Percentiles rank a stretch among this genome's conserved stretches.
Conservation (phyloP, 2,329 filamentous ascomycete species). For the Aspergillus versicolor region DNA sequence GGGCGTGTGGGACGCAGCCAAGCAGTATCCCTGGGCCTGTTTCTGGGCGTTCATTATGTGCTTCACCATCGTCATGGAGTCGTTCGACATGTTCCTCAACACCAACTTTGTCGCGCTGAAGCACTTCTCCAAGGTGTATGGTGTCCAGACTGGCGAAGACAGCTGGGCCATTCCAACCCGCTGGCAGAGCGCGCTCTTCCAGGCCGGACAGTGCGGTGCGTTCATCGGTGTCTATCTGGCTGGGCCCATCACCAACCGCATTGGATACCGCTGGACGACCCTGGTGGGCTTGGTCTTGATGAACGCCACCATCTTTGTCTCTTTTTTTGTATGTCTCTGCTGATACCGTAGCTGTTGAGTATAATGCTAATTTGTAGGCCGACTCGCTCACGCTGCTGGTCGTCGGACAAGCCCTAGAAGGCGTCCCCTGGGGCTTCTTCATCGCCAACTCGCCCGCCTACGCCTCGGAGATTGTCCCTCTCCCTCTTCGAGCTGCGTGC, state of each 20-base stretch:
- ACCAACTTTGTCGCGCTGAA: conserved; percentile 48
- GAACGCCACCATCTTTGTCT: conserved; percentile 61
- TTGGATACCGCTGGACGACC: conserved; percentile 62
- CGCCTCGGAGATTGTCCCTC: conserved; percentile 28
- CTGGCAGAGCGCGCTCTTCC: conserved; percentile 58
- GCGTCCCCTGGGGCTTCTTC: conserved; percentile 33
- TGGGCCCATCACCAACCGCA: conserved; percentile 58
- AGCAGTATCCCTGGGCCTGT: conserved; percentile 46
- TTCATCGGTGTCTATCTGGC: conserved; percentile 60
- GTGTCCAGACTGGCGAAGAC: conserved; percentile 24
- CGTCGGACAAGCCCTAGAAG: conserved; percentile 30
- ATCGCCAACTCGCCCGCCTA: conserved; percentile 32
- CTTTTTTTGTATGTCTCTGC: conserved; percentile 56
- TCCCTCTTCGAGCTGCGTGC: conserved; percentile 26
- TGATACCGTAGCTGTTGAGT: too few relatives aligned
- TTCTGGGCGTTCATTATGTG: conserved; percentile 53
- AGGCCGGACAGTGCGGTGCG: conserved; percentile 58
- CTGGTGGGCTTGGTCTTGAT: conserved; percentile 56
- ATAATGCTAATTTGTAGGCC: conserved; percentile 25
- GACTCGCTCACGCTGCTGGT: conserved; percentile 45
- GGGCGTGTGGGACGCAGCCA: conserved; percentile 40
- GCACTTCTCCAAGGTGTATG: conserved; percentile 41
- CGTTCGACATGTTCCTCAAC: conserved; percentile 51
- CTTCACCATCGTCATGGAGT: conserved; percentile 55
- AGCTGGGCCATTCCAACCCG: conserved; percentile 38